Percentiles rank a stretch among this genome's conserved stretches.
These are phyloP conservation scores for Alternaria triticimaculans DNA, from an alignment of 2,329 filamentous ascomycete species.

Conservation along the genomic window DNA sequence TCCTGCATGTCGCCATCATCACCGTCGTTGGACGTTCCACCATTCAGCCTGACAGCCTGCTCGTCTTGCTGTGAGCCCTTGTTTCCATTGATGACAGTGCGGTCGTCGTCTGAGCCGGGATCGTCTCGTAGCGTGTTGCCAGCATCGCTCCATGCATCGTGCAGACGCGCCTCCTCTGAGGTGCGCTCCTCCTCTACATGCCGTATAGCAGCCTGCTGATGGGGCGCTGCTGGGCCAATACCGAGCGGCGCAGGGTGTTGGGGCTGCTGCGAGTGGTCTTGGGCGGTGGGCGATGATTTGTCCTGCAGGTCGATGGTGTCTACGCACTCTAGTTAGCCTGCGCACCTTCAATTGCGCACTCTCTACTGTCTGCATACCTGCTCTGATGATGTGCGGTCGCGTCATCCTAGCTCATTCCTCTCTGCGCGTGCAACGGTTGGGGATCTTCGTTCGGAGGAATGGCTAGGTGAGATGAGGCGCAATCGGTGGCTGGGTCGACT, in stretches of 20 bases:
- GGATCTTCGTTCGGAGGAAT: conserved; percentile 6
- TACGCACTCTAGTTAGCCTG: conserved; percentile 52
- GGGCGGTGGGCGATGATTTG: conserved; percentile 78
- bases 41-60: conserved; percentile 43
- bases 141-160: conserved; percentile 58
- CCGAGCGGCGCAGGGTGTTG: conserved; percentile 59
- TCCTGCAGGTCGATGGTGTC: conserved; percentile 96
- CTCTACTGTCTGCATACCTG: conserved; percentile 51
- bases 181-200: conserved; percentile 77
- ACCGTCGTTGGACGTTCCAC: conserved; percentile 41
- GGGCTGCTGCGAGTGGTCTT: conserved; percentile 74
- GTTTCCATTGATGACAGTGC: conserved; percentile 32
- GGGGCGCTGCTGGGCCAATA: conserved; percentile 69
- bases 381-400: conserved; percentile 63
- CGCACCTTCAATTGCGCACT: not conserved
- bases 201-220: conserved; percentile 84
- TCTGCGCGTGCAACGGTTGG: conserved; percentile 17
- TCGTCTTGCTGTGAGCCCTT: conserved; percentile 36
- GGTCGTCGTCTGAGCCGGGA: conserved; percentile 67
- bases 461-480: conserved; percentile 38
- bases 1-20: conserved; percentile 65
- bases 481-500: conserved; percentile 33
- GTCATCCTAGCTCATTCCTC: conserved; percentile 57
- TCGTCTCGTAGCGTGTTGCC: conserved; percentile 49
- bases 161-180: conserved; percentile 73